Percentiles rank a stretch among this genome's conserved stretches.
Conservation (phyloP, 2,329 filamentous ascomycete genomes). For the Beauveria sp. region DNA sequence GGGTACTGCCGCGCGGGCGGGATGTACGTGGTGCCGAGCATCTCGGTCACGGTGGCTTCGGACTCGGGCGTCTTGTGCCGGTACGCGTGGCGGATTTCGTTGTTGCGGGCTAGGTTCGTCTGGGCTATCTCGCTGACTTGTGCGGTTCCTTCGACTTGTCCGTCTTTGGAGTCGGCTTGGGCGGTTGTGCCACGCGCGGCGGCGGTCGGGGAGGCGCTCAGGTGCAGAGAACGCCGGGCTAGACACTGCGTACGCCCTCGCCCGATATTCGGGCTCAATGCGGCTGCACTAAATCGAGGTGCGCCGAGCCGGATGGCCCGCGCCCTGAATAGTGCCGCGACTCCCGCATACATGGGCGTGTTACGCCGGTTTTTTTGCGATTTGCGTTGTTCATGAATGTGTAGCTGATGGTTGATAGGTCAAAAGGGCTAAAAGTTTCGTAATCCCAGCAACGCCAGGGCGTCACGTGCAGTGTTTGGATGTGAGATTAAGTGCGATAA, state of each 20-base stretch:
- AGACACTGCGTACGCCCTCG: neutral
- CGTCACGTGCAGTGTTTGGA: conserved; percentile 5
- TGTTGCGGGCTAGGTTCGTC: conserved; percentile 4
- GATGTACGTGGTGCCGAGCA: neutral
- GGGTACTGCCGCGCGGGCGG: conserved; percentile 4
- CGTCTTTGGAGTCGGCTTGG: neutral
- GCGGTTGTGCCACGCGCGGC: neutral
- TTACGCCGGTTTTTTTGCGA: neutral
- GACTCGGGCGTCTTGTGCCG: conserved; percentile 7
- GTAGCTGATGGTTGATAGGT: neutral
- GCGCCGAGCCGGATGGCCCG: neutral
- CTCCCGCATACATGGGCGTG: conserved; percentile 11
- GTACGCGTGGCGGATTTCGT: neutral
- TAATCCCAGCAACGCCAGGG: neutral
- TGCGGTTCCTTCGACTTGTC: neutral
- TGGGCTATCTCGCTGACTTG: neutral
- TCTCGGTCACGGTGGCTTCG: neutral
- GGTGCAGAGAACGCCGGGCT: neutral
- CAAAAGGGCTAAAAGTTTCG: neutral
- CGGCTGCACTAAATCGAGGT: neutral
- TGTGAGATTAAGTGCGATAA: neutral
- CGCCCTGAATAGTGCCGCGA: conserved; percentile 5
- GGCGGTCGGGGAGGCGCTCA: neutral
- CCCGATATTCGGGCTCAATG: neutral
- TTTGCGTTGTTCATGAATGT: neutral